Percentiles rank a stretch among this genome's conserved stretches.
These are phyloP conservation scores for Purshia tridentata DNA, from an alignment of 306 rosid species.

Conservation along the genomic window DNA sequence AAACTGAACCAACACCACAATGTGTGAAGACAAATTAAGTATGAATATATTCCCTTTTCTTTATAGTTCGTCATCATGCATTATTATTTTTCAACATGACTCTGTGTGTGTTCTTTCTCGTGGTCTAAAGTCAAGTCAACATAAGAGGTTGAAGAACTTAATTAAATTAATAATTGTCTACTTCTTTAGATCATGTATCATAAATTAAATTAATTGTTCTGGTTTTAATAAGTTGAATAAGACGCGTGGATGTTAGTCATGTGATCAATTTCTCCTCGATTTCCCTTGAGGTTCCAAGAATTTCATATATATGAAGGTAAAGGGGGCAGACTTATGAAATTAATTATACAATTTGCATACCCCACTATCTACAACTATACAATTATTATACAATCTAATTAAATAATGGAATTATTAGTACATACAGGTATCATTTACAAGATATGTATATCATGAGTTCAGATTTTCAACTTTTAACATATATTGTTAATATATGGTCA, in stretches of 20 bases:
- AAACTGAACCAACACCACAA: not conserved
- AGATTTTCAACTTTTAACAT: too few relatives aligned
- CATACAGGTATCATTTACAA: too few relatives aligned
- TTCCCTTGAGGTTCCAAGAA: not conserved
- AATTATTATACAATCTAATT: too few relatives aligned
- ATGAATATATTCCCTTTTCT: not conserved
- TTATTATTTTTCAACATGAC: not conserved
- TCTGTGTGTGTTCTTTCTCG: not conserved
- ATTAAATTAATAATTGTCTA: too few relatives aligned
- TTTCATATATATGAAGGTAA: not conserved
- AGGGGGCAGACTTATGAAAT: too few relatives aligned
- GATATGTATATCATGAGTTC: too few relatives aligned
- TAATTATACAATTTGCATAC: too few relatives aligned
- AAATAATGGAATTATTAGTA: too few relatives aligned
- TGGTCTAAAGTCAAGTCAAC: not conserved
- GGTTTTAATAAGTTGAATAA: not conserved
- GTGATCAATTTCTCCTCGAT: not conserved
- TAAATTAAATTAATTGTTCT: not conserved
- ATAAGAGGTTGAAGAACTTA: too few relatives aligned
- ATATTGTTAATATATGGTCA: too few relatives aligned
- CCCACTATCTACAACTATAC: too few relatives aligned
- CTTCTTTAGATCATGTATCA: too few relatives aligned
- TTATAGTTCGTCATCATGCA: not conserved
- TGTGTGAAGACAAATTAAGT: not conserved
- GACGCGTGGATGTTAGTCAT: not conserved